These are phyloP conservation scores for Ceratobasidium sp. DNA, from an alignment of 1,284 basidiomycete species.

Conservation along the genomic window DNA sequence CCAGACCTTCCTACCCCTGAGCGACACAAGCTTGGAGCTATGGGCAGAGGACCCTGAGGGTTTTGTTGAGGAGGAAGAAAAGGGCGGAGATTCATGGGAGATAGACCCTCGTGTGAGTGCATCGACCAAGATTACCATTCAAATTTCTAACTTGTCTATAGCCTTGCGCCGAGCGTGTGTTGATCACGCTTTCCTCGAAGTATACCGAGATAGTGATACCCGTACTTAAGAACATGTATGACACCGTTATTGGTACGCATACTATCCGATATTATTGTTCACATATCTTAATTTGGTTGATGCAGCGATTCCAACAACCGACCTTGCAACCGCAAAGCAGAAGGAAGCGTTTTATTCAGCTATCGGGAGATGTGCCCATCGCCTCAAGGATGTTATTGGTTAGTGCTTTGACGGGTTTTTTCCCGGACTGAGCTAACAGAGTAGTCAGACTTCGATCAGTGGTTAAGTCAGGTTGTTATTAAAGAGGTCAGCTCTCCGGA, in stretches of 20 bases:
- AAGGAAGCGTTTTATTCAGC: slow-evolving; percentile 92
- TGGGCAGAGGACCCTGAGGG: slow-evolving; percentile 90
- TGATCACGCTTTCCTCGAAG: slow-evolving; percentile 80
- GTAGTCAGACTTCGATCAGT: slow-evolving; percentile 67
- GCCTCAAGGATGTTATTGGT: slow-evolving; percentile 67
- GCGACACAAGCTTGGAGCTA: slow-evolving; percentile 76
- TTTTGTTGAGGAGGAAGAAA: slow-evolving; percentile 86
- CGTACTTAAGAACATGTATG: slow-evolving; percentile 69
- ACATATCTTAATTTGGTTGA: background rate
- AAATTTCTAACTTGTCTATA: slow-evolving; percentile 51
- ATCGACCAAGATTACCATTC: background rate
- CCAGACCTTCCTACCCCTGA: slow-evolving; percentile 83
- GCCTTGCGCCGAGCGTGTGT: slow-evolving; percentile 89
- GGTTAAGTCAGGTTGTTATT: slow-evolving; percentile 68
- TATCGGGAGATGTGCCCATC: slow-evolving; percentile 79
- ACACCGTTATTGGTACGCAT: slow-evolving; percentile 65
- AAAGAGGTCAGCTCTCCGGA: slow-evolving; percentile 67
- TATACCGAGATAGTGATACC: slow-evolving; percentile 79
- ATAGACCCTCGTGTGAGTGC: slow-evolving; percentile 81
- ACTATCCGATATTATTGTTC: background rate
- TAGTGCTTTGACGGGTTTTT: background rate
- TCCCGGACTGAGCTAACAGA: background rate
- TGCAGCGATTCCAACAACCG: slow-evolving; percentile 56
- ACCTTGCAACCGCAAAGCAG: slow-evolving; percentile 73
- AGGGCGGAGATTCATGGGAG: slow-evolving; percentile 88